These are phyloP conservation scores for Chloris gayana DNA, from an alignment of 176 grass and related monocot species.

Conservation along the genomic window DNA sequence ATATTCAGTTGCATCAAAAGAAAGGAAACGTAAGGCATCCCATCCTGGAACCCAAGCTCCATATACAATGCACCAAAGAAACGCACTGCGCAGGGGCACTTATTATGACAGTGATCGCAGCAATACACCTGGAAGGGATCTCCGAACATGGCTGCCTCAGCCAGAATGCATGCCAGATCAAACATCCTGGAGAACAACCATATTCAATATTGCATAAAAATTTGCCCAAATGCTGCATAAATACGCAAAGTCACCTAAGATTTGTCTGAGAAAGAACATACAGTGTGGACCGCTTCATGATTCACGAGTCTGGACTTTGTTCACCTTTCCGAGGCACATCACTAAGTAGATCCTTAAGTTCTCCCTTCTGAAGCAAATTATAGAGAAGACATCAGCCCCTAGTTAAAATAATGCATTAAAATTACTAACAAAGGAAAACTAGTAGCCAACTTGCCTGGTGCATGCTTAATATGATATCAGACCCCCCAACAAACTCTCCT, in stretches of 20 bases:
- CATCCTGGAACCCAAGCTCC: not conserved
- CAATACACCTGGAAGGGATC: not conserved
- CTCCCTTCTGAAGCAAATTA: constrained; percentile 74
- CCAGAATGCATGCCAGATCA: not conserved
- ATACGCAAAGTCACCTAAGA: not conserved
- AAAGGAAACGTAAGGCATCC: not conserved
- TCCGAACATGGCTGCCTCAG: not conserved
- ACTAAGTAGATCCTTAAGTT: constrained; percentile 74
- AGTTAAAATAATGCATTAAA: constrained; percentile 20
- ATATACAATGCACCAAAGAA: constrained; percentile 14
- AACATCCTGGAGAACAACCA: not conserved
- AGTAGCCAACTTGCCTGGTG: constrained; percentile 69
- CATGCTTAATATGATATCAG: constrained; percentile 93
- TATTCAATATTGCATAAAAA: not conserved
- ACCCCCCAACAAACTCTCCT: constrained; percentile 91
- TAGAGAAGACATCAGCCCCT: constrained; percentile 3
- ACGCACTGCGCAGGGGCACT: not conserved
- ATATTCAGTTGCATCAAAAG: not conserved
- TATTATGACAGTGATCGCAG: constrained; percentile 6
- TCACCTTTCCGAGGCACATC: constrained; percentile 45
- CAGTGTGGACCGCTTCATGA: constrained; percentile 5
- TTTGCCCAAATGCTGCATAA: not conserved
- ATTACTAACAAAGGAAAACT: not conserved
- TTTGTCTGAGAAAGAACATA: not conserved
- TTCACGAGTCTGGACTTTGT: constrained; percentile 34